phyloP scores from a whole-genome alignment of 2,329 filamentous ascomycete genomes.

The Lecanosticta acicola region DNA sequence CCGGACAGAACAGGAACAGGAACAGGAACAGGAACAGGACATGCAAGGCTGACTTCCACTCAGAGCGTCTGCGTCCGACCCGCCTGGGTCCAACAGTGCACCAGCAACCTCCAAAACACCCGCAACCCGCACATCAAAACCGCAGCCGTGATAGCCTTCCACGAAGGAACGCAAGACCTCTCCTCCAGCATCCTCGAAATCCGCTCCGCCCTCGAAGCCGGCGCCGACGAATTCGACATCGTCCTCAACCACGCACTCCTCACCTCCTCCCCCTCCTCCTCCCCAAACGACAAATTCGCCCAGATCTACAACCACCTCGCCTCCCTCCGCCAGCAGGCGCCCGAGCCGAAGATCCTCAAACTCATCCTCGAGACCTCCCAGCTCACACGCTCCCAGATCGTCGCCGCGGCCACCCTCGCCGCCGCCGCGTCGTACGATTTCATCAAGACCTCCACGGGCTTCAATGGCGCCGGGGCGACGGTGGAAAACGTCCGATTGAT shows the following conservation, averaged over 20 bases:
- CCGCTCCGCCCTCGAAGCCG: conserved; percentile 43
- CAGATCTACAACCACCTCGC: conserved; percentile 50
- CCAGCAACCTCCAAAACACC: conserved; percentile 44
- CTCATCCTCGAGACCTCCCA: conserved; percentile 57
- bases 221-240: conserved; percentile 54
- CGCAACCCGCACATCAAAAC: conserved; percentile 44
- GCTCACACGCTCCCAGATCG: conserved; percentile 44
- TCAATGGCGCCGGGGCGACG: conserved; percentile 51
- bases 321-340: conserved; percentile 46
- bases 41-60: conserved; percentile 21
- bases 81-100: conserved; percentile 47
- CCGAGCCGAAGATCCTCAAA: conserved; percentile 42
- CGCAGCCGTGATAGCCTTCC: conserved; percentile 56
- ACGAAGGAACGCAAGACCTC: conserved; percentile 52
- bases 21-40: background rate
- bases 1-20: background rate
- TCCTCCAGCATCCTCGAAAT: conserved; percentile 49
- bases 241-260: conserved; percentile 53
- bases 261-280: conserved; percentile 23
- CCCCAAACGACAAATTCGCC: no score
- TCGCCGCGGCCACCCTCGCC: conserved; percentile 50
- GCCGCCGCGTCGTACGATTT: conserved; percentile 52
- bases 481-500: conserved; percentile 51
- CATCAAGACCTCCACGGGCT: conserved; percentile 58
- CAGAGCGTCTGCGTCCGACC: conserved; percentile 54